Evolutionary conservation across 176 grass and related monocot species (phyloP), one percentile per base, ranked within the genome.

Genomic region (Eremochloa ophiuroides): DNA sequence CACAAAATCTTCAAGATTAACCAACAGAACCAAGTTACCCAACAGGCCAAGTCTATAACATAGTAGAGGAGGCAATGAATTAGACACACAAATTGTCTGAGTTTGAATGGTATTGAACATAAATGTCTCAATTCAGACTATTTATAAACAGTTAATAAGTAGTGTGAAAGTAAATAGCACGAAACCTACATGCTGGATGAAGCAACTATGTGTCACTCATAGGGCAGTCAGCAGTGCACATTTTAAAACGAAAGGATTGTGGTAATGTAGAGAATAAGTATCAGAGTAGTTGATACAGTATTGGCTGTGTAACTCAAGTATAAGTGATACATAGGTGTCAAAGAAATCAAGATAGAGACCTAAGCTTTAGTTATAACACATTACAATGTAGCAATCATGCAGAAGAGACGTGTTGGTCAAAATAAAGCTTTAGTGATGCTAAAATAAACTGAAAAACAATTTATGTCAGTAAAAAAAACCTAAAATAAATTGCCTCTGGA

Each of bases 91-190:
- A 50, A 9, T 73, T 51, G 20, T 63, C 4, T 39, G 35, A 56
- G 27, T 39, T 76, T 60, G 39, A 79, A n/a, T 39, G 35, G 53
- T 16, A 69, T 15, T 69, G 40, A 78, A 78, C 41, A 20, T 15
- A 62, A 38, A 41, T 51, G 38, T 26, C 20, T 61, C 29, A 61
- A 17, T 85, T 61, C 51, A 75, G 62, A 76, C 66, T 41, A 80
- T 67, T 4, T n/a, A 18, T 22, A 53, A 75, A 78, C 12, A 0
- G 44, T 34, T 31, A 72, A 40, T 33, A 84, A 69, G 11, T 33
- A 73, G 12, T 20, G 6, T 23, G 61, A 61, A 17, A 69, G 66
- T 29, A 16, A 68, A 85, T 71, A 34, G 38, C 40, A 78, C 16
- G 17, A 62, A 78, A 79, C 17, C 42, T 63, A 22, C 53, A 62